Percentiles rank a stretch among this genome's conserved stretches.
Evolutionary conservation across 2,329 filamentous ascomycete species (phyloP).

Genomic region (Diaporthe longicolla): DNA sequence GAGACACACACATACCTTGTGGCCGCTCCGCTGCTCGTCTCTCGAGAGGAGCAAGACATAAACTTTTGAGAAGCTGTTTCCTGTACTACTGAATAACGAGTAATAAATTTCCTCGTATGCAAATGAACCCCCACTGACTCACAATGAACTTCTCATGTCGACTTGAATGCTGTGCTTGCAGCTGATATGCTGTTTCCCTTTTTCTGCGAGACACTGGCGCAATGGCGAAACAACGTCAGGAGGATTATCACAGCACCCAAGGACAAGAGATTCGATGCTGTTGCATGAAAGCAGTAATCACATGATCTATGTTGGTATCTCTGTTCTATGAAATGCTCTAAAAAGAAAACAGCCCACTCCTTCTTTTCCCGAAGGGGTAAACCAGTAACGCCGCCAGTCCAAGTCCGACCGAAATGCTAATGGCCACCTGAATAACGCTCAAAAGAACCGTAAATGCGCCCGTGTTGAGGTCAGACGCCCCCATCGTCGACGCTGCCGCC

Average conservation of each 20-base stretch:
- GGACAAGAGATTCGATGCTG: not conserved
- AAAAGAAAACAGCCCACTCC: constrained; percentile 71
- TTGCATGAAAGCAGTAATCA: not conserved
- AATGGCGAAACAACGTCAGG: not conserved
- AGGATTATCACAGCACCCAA: not conserved
- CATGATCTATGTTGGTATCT: constrained; percentile 31
- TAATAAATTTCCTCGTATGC: constrained; percentile 22
- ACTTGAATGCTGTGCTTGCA: not conserved
- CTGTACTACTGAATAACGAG: constrained; percentile 27
- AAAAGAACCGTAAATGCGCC: constrained; percentile 68
- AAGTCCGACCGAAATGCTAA: constrained; percentile 73
- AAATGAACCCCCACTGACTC: not conserved
- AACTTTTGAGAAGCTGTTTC: not conserved
- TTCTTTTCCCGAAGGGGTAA: constrained; percentile 70
- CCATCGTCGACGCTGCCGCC: constrained; percentile 45
- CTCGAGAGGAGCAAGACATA: not conserved
- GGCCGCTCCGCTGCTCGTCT: not conserved
- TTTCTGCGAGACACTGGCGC: not conserved
- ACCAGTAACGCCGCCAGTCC: constrained; percentile 69
- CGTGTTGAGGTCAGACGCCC: constrained; percentile 54
- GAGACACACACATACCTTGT: not conserved
- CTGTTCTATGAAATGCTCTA: constrained; percentile 47
- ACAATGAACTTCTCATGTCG: not conserved
- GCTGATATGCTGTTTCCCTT: not conserved
- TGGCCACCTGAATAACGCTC: constrained; percentile 72